phyloP scores from a whole-genome alignment of 1,139 yeast species.

The Nakaseomyces kungkrabaensis region DNA sequence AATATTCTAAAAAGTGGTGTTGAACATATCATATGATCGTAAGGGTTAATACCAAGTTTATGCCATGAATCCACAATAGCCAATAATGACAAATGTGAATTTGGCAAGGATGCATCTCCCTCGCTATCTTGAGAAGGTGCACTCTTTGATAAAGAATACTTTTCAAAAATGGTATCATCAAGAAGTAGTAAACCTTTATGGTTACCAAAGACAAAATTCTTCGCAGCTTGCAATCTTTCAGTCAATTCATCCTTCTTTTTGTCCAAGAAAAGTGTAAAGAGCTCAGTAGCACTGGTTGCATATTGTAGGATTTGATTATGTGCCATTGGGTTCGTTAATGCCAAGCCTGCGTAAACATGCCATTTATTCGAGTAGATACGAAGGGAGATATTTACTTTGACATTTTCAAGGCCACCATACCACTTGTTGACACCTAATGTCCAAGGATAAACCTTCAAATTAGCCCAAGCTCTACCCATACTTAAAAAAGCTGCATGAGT shows the following conservation, averaged over 20 bases:
- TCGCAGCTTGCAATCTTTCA: conserved; percentile 54
- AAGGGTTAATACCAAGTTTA: conserved; percentile 75
- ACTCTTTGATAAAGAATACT: conserved; percentile 64
- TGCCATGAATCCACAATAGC: conserved; percentile 95
- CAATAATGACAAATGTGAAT: conserved; percentile 77
- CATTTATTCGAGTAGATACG: conserved; percentile 88
- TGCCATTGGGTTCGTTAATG: conserved; percentile 91
- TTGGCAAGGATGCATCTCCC: conserved; percentile 54
- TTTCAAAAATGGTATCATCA: conserved; percentile 71
- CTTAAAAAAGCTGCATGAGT: conserved; percentile 95
- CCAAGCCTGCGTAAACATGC: conserved; percentile 97
- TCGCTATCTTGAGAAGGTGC: conserved; percentile 33
- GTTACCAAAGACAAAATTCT: conserved; percentile 65
- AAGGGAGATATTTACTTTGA: conserved; percentile 84
- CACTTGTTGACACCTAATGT: conserved; percentile 39
- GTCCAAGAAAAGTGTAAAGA: conserved; percentile 75
- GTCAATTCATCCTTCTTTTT: conserved; percentile 50
- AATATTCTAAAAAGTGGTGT: conserved; percentile 89
- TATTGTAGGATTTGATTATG: conserved; percentile 86
- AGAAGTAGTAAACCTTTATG: conserved; percentile 39
- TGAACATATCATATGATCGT: conserved; percentile 93
- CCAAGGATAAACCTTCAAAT: conserved; percentile 85
- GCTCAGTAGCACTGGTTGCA: conserved; percentile 71
- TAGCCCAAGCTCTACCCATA: conserved; percentile 96
- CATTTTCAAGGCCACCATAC: conserved; percentile 93